A percentile compares a stretch with the other conserved stretches of the same genome.
phyloP scores from a whole-genome alignment of 2,329 filamentous ascomycete species.

The Scedosporium dehoogii region DNA sequence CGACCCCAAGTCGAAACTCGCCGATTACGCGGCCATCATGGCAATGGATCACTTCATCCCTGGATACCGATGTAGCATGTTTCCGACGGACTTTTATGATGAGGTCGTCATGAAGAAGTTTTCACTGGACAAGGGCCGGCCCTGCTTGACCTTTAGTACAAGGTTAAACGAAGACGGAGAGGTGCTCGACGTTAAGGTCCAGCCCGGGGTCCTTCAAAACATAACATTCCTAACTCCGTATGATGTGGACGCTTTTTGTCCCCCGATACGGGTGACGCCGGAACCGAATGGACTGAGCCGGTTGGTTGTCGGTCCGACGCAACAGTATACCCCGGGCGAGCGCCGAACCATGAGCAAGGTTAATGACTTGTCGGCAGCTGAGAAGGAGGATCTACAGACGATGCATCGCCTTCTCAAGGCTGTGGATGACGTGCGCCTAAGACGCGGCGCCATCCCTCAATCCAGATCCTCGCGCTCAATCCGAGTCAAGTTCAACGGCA shows the following conservation, averaged over 20 bases:
- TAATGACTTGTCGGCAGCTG: slow-evolving; percentile 28
- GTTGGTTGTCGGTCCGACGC: slow-evolving; percentile 19
- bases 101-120: slow-evolving; percentile 37
- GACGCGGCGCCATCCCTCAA: slow-evolving; percentile 38
- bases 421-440: slow-evolving; percentile 30
- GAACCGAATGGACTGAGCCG: slow-evolving; percentile 13
- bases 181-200: slow-evolving; percentile 43
- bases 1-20: slow-evolving; percentile 44
- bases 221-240: slow-evolving; percentile 48
- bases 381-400: slow-evolving; percentile 35
- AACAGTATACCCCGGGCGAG: slow-evolving; percentile 12
- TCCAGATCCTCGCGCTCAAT: slow-evolving; percentile 34
- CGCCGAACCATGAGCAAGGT: slow-evolving; percentile 33
- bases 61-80: slow-evolving; percentile 48
- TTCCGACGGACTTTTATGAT: slow-evolving; percentile 28
- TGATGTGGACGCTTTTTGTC: slow-evolving; percentile 35
- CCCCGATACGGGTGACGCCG: slow-evolving; percentile 18
- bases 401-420: slow-evolving; percentile 38
- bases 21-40: slow-evolving; percentile 50
- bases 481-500: slow-evolving; percentile 29
- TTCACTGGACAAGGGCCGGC: slow-evolving; percentile 41
- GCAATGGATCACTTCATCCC: slow-evolving; percentile 51
- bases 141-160: slow-evolving; percentile 53
- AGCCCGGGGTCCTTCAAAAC: slow-evolving; percentile 40
- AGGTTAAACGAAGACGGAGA: slow-evolving; percentile 41